Evolutionary conservation across 2,329 filamentous ascomycete genomes (phyloP).

Genomic region (Emergomyces pasteurianus): DNA sequence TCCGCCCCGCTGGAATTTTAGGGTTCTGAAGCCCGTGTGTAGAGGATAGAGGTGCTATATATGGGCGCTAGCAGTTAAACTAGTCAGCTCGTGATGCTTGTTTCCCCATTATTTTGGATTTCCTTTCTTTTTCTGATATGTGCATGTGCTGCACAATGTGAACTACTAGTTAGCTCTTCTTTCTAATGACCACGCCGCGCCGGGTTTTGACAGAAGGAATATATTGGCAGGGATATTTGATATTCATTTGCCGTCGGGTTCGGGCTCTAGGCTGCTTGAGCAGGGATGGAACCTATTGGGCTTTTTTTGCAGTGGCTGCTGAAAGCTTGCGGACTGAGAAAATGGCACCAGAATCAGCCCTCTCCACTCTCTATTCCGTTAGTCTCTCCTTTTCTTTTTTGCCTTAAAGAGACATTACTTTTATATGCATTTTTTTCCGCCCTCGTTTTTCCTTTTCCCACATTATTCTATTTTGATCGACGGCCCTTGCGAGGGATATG

Average conservation of each 20-base stretch:
- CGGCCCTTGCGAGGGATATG: background rate
- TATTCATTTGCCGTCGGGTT: conserved; percentile 1
- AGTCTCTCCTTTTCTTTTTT: background rate
- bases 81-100: background rate
- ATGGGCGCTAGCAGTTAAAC: background rate
- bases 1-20: background rate
- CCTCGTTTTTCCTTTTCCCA: background rate
- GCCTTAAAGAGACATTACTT: background rate
- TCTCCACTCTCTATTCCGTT: background rate
- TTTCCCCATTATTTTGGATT: background rate
- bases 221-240: background rate
- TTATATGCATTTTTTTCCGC: background rate
- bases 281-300: background rate
- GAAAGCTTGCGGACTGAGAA: too few species aligned
- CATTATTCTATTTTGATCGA: background rate
- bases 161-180: background rate
- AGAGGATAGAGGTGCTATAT: background rate
- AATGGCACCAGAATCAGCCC: background rate
- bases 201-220: conserved; percentile 1
- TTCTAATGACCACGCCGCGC: background rate
- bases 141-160: background rate
- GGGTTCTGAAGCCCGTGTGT: background rate
- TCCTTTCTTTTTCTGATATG: background rate
- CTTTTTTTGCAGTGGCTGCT: background rate
- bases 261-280: background rate